Evolutionary conservation across 2,329 filamentous ascomycete genomes (phyloP).

Genomic region (Intubia oerlemansii): DNA sequence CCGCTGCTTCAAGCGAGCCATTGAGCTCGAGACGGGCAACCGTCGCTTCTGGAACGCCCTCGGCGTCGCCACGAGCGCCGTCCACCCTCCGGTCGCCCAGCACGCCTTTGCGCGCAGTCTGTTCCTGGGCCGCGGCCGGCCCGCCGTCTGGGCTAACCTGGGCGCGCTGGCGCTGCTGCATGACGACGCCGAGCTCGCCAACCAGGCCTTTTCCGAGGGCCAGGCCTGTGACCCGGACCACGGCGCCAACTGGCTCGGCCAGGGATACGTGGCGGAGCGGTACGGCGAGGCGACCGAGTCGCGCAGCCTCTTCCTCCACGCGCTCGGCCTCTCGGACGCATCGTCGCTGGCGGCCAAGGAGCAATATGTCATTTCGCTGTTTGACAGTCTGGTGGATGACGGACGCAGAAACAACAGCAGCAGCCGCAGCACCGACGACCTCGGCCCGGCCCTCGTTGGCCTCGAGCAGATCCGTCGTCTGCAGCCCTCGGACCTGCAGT

Average conservation of each 20-base stretch:
- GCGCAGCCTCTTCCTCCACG: constrained; percentile 71
- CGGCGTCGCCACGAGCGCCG: constrained; percentile 68
- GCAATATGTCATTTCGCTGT: constrained; percentile 61
- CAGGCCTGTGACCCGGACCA: constrained; percentile 93
- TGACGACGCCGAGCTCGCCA: constrained; percentile 67
- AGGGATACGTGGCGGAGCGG: constrained; percentile 65
- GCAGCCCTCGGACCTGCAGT: constrained; percentile 46
- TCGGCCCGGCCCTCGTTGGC: constrained; percentile 59
- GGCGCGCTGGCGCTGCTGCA: constrained; percentile 71
- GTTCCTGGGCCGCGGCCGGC: constrained; percentile 76
- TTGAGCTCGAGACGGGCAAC: constrained; percentile 87
- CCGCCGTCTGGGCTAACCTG: constrained; percentile 76
- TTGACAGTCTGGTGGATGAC: constrained; percentile 51
- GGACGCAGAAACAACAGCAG: too few species aligned
- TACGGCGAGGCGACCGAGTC: constrained; percentile 59
- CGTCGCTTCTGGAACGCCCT: constrained; percentile 94
- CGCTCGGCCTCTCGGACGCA: constrained; percentile 76
- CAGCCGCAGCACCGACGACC: constrained; percentile 26
- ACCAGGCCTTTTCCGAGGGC: constrained; percentile 71
- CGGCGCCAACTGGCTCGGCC: constrained; percentile 81
- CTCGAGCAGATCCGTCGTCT: constrained; percentile 62
- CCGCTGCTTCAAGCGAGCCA: constrained; percentile 82
- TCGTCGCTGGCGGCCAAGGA: constrained; percentile 51
- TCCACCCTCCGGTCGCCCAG: constrained; percentile 76
- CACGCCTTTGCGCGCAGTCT: constrained; percentile 83